Conservation (phyloP, 2,329 filamentous ascomycete species). For the Botrytis byssoidea region DNA sequence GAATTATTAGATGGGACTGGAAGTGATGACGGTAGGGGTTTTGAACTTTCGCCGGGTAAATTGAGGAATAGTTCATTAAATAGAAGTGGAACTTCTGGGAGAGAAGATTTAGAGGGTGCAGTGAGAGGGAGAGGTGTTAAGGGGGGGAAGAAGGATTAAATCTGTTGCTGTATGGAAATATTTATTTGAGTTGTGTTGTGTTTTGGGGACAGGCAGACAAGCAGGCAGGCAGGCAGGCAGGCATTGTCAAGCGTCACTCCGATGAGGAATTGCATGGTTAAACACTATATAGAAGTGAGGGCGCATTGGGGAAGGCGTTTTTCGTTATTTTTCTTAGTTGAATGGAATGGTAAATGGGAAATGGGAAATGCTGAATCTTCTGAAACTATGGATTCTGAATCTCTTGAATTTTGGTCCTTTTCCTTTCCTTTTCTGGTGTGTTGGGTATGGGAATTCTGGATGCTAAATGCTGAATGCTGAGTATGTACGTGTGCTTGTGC, state of each 20-base stretch:
- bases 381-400: not conserved
- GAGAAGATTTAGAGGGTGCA: conserved; percentile 29
- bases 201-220: not conserved
- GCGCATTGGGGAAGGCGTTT: conserved; percentile 10
- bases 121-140: conserved; percentile 22
- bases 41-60: conserved; percentile 33
- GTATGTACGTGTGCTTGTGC: no score
- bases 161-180: not conserved
- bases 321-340: not conserved
- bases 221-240: not conserved
- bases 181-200: not conserved
- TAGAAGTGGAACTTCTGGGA: conserved; percentile 24
- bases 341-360: not conserved
- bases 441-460: not conserved
- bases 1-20: conserved; percentile 64
- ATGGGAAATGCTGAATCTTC: not conserved
- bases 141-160: conserved; percentile 10
- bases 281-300: conserved; percentile 9
- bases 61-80: conserved; percentile 25
- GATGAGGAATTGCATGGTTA: not conserved
- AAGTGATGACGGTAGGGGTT: conserved; percentile 51
- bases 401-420: no score
- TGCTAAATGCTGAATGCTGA: not conserved
- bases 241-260: not conserved
- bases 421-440: not conserved